Percentiles rank a stretch among this genome's conserved stretches.
Evolutionary conservation across 2,329 filamentous ascomycete species (phyloP).

Genomic region (Zymoseptoria crescenta): DNA sequence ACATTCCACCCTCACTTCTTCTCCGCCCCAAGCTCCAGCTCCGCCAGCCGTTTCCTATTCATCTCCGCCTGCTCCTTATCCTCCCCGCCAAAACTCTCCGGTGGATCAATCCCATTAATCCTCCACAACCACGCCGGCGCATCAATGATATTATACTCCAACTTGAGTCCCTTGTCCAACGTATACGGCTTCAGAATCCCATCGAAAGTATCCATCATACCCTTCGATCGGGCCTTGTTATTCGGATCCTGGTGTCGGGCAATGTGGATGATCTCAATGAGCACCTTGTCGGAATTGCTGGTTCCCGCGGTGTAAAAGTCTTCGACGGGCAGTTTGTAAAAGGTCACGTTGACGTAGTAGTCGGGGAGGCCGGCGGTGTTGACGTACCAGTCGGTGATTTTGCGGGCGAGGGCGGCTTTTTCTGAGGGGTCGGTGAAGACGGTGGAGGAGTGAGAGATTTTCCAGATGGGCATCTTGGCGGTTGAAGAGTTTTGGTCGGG

Average conservation of each 20-base stretch:
- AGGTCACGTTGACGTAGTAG: conserved; percentile 1
- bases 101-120: conserved; percentile 1
- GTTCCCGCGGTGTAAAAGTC: neutral
- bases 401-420: neutral
- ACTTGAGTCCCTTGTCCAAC: neutral
- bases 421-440: conserved; percentile 1
- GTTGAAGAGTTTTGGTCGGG: neutral
- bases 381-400: neutral
- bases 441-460: neutral
- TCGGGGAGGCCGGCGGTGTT: neutral
- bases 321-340: neutral
- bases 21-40: neutral
- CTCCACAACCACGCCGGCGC: neutral
- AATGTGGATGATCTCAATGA: neutral
- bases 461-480: conserved; percentile 1
- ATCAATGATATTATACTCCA: neutral
- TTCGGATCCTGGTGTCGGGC: neutral
- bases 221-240: neutral
- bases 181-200: neutral
- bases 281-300: neutral
- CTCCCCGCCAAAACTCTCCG: neutral
- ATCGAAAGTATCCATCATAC: neutral
- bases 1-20: neutral
- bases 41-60: neutral
- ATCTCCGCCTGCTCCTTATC: neutral